Evolutionary conservation across 2,329 filamentous ascomycete species (phyloP), one percentile per base, ranked within the genome.

Genomic region (Colletotrichum somersetense): DNA sequence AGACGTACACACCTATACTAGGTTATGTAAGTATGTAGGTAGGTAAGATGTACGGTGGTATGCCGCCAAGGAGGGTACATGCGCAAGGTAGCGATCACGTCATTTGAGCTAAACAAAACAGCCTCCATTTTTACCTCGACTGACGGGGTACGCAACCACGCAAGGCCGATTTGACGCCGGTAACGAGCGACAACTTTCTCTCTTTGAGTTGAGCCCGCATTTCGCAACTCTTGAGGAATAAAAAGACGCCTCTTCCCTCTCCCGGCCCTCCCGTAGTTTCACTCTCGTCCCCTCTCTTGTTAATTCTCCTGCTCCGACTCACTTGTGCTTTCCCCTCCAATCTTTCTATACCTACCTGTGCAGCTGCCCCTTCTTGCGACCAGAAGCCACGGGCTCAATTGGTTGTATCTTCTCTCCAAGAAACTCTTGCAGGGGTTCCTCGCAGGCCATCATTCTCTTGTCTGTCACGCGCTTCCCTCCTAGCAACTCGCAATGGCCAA

Each of bases 401-500:
- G 59, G 67, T 62, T 57, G 48, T 73, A 20, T 30, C 35, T 30
- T 58, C 48, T 52, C 48, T 66, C 50, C 52, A 56, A 48, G 44
- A 30, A 62, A 48, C 59, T 69, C 50, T 61, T 61, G 44, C 30
- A 56, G 26, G 44, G 65, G 55, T 35, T 68, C 56, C 18, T 30
- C 62, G 30, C 40, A 30, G 63, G 53, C 35, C 20, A n/a, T 20
- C 55, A 66, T 57, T 61, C 56, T 53, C 35, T 33, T 52, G 20
- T 55, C 33, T 48, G 48, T 23, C 16, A 5, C 53, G 56, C 20
- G 42, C 55, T 50, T 46, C 14, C 59, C 59, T 16, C 16, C 20
- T 12, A 38, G 3, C 38, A n/a, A n/a, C 23, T 67, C 44, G 86
- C 75, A 76, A 92, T 92, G 90, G 89, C 90, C 79, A 91, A 91